Base-by-base conservation (phyloP, 2,329 filamentous ascomycete species). In the Pseudogymnoascus sp. region DNA sequence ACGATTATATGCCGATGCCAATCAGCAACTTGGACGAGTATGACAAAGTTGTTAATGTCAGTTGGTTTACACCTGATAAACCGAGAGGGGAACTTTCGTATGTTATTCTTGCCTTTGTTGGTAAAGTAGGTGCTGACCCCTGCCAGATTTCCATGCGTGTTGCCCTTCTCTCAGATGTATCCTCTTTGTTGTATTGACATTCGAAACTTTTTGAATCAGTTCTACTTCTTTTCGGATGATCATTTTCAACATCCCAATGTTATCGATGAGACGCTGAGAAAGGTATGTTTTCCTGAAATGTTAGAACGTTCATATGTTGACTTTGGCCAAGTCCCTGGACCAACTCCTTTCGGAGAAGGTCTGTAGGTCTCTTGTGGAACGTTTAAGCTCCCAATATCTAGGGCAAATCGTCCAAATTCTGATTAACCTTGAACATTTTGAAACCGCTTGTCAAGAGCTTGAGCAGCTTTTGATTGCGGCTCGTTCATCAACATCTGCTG, bases 1-100 rank as follows among this genome's bases (percentile, higher is more conserved):
- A 99, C 74, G 95, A 99, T 75, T 99, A 99, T 76, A 99, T 99
- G 93, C 96, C 95, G 2, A 97, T 99, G 95, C 90, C 91, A 1
- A 96, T 97, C 74, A 91, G 92, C 71, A 92, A 89, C 18, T 77
- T 83, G 14, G 93, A 96, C 70, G 93, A 97, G 72, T 97, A 96
- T 73, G 91, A 96, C 71, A 96, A 97, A 71, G 93, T 99, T 37
- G 85, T 97, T 67, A 95, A 92, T 66, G 92, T 97, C 65, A 96
- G 90, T 77, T 99, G 93, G 93, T 97, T 96, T 74, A 88, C 85
- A 0, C 93, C 93, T 47, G 91, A 96, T 34, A 91, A 90, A 69
- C 78, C 86, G 16, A 78, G 83, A 31, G 86, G 93, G 65, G 86
- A 95, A 69, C 83, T 96, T 70, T 86, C 82, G 83, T 93, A 81